Evolutionary conservation across 129 eudicot genomes (phyloP), one percentile per base, ranked within the genome.

Genomic region (Mikania micrantha): DNA sequence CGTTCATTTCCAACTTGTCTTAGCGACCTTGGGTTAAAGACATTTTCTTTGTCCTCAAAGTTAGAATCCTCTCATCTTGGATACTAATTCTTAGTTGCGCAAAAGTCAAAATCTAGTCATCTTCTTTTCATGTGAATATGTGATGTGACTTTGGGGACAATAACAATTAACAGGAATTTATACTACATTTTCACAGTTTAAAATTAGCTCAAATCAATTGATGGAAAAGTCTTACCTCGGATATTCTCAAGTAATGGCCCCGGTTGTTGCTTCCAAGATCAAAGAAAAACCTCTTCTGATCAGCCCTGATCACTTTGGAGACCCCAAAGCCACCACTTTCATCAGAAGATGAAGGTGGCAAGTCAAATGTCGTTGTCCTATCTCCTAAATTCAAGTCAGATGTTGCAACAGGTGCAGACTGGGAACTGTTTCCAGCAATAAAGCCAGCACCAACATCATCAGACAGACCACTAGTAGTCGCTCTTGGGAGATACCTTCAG

Each of bases 361-460:
- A 71, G 59, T 93, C 96, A 57, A 85, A 70, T 20, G 82, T 59
- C 3, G 78, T 48, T 2, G 90, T 57, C 79, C 87, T 85, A 28
- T 85, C 96, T 50, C 71, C 95, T 54, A 79, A 34, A 52, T 81
- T 84, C 80, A 93, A 68, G 38, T 87, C 96, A 29, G 93, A 69
- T 11, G 86, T 59, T 49, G 70, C 71, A 39, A 34, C 60, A 22
- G 89, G 75, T 62, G 82, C 83, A 48, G 90, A 24, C 73, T 86
- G 95, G 64, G 95, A 76, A 77, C 91, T 86, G 78, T 88, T 95
- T 9, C 98, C 90, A 11, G 98, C 82, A 78, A 93, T 93, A 77
- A 93, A 93, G 47, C 99, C 99, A 47, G 88, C 99, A 54, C 99
- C 99, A 4, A 93, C 99, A 79, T 93, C 99, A 58, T 93, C 99